These are phyloP conservation scores for Posidonia australis DNA, from an alignment of 106 monocot species.

Conservation along the genomic window DNA sequence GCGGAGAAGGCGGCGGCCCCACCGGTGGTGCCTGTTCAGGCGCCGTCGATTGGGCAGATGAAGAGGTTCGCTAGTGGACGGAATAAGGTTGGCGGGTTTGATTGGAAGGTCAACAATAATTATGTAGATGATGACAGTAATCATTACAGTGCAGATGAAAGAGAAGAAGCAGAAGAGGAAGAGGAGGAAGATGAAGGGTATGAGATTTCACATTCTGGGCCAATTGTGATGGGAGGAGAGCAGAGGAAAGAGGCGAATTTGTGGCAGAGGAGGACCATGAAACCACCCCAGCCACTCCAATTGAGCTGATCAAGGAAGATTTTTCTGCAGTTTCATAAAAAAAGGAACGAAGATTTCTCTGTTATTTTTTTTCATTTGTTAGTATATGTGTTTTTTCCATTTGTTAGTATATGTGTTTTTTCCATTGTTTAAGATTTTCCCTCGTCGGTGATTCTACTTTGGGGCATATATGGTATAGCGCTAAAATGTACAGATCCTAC, in stretches of 20 bases:
- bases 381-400: too few relatives aligned
- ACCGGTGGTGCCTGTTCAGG: constrained; percentile 5
- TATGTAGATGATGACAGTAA: neutral
- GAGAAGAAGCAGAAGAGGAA: neutral
- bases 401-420: too few relatives aligned
- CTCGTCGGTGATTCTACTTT: too few relatives aligned
- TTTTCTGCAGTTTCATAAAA: too few relatives aligned
- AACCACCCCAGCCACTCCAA: constrained; percentile 25
- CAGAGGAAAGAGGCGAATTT: constrained; percentile 41
- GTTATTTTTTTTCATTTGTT: neutral
- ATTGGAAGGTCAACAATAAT: constrained; percentile 21
- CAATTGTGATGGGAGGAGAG: constrained; percentile 30
- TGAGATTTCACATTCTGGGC: neutral
- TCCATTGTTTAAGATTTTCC: too few relatives aligned
- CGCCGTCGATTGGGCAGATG: constrained; percentile 36
- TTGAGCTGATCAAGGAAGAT: constrained; percentile 2
- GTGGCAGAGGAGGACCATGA: constrained; percentile 52
- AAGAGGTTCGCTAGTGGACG: constrained; percentile 36
- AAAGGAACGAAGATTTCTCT: too few relatives aligned
- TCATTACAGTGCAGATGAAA: neutral
- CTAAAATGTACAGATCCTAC: too few relatives aligned
- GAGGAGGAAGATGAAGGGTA: constrained; percentile 17
- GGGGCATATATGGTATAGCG: too few relatives aligned
- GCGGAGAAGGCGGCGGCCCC: neutral
- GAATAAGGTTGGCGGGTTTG: constrained; percentile 22